A percentile compares a stretch with the other conserved stretches of the same genome.
Conservation (phyloP, 2,329 filamentous ascomycete species). For the Neopestalotiopsis sp. region DNA sequence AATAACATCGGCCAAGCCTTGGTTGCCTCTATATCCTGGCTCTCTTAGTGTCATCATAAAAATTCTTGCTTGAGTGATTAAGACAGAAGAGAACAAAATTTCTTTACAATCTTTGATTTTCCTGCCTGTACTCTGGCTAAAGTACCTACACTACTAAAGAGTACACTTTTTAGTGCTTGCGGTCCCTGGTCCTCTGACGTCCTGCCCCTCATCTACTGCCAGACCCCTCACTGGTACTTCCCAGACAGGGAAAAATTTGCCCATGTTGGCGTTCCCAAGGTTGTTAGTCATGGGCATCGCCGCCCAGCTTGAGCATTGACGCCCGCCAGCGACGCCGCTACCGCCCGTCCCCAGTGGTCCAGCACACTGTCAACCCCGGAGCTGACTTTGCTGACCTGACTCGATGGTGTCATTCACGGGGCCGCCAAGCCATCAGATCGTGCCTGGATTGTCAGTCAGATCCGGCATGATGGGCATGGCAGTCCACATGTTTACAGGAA, state of each 20-base stretch:
- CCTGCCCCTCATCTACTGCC: background rate
- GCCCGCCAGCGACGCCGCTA: background rate
- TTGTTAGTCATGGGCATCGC: slow-evolving; percentile 10
- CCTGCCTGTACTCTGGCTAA: too few species aligned
- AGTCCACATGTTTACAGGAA: background rate
- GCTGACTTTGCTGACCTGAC: background rate
- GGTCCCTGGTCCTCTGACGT: background rate
- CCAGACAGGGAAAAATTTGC: background rate
- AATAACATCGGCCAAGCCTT: background rate
- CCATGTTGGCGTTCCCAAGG: background rate
- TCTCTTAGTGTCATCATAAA: background rate
- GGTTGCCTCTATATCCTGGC: background rate
- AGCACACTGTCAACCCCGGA: background rate
- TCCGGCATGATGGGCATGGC: background rate
- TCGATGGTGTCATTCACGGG: slow-evolving; percentile 14
- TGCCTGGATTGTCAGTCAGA: slow-evolving; percentile 8
- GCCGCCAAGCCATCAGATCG: slow-evolving; percentile 12
- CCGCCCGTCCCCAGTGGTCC: background rate
- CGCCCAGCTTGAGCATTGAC: background rate
- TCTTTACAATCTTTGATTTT: background rate
- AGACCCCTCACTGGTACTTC: background rate
- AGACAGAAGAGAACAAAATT: background rate
- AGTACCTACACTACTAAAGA: too few species aligned
- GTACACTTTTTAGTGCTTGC: background rate
- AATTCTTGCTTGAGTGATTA: background rate